A percentile compares a stretch with the other conserved stretches of the same genome.
Conservation (phyloP, 1,284 basidiomycete species). For the Trichosporon coremiiforme region DNA sequence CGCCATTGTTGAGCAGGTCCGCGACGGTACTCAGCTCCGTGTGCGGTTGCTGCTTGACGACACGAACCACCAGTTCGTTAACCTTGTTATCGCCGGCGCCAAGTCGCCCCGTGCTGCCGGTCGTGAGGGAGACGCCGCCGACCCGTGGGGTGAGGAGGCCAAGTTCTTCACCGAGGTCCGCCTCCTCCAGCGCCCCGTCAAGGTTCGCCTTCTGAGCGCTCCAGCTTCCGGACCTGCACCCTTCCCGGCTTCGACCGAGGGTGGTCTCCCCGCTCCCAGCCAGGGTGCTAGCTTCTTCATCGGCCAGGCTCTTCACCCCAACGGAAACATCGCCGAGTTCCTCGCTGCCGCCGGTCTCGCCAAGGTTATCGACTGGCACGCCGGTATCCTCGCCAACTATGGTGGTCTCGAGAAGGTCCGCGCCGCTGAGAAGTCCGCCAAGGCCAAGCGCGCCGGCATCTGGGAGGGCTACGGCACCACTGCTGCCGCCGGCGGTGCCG, state of each 20-base stretch:
- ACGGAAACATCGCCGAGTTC: conserved; percentile 91
- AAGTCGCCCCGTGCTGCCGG: conserved; percentile 70
- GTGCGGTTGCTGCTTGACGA: conserved; percentile 84
- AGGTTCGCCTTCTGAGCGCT: conserved; percentile 82
- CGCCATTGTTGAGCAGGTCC: conserved; percentile 89
- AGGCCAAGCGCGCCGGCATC: conserved; percentile 75
- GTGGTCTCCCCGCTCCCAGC: conserved; percentile 48
- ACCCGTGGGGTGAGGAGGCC: conserved; percentile 86
- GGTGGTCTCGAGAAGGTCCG: conserved; percentile 84
- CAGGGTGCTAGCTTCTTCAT: conserved; percentile 81
- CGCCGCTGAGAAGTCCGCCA: conserved; percentile 78
- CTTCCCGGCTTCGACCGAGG: conserved; percentile 65
- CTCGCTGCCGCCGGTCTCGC: conserved; percentile 83
- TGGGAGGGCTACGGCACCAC: conserved; percentile 67
- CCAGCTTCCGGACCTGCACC: conserved; percentile 76
- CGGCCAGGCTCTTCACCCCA: conserved; percentile 85
- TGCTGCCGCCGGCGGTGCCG: conserved; percentile 51
- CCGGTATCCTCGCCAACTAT: conserved; percentile 80
- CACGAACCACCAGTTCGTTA: conserved; percentile 67
- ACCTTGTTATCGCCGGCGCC: conserved; percentile 74
- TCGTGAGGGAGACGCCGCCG: conserved; percentile 74
- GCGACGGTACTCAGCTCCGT: conserved; percentile 88
- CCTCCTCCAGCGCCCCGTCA: conserved; percentile 84
- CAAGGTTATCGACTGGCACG: conserved; percentile 95
- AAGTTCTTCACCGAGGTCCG: conserved; percentile 93